These are phyloP conservation scores for Candida caryicola DNA, from an alignment of 805 yeast genomes.

Conservation along the genomic window DNA sequence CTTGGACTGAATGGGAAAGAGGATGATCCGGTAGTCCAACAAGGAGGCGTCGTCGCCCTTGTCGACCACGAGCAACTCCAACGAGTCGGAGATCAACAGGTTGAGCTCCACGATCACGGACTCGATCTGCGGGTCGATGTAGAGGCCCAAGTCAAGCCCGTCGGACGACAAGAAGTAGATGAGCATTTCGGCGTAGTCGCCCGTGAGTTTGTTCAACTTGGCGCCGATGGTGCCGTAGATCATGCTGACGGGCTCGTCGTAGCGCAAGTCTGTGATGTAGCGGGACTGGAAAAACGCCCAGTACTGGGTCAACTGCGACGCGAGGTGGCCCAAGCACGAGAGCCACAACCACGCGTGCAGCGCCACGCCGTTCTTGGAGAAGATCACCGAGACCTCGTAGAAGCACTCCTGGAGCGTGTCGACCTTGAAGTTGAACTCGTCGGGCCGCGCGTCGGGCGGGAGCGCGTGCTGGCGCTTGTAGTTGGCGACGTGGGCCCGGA, in stretches of 20 bases:
- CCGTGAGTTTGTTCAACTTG: conserved; percentile 10
- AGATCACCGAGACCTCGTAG: conserved; percentile 10
- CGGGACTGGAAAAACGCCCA: background rate
- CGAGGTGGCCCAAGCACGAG: conserved; percentile 8
- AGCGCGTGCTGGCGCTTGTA: background rate
- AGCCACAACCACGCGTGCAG: conserved; percentile 23
- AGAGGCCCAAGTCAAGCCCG: background rate
- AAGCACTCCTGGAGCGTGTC: conserved; percentile 19
- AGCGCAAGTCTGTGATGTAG: background rate
- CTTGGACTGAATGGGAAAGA: background rate
- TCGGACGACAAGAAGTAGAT: conserved; percentile 2
- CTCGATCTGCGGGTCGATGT: conserved; percentile 1
- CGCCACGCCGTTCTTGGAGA: conserved; percentile 10
- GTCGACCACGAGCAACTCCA: conserved; percentile 13
- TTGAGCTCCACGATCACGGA: conserved; percentile 5
- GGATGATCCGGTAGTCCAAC: background rate
- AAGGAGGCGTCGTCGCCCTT: conserved; percentile 1
- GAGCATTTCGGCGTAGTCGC: conserved; percentile 4
- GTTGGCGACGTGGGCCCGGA: background rate
- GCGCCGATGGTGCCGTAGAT: conserved; percentile 6
- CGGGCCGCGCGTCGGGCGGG: conserved; percentile 1
- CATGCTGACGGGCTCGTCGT: conserved; percentile 1
- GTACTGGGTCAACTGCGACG: background rate
- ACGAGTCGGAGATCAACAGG: conserved; percentile 6
- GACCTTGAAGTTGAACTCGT: conserved; percentile 13